A percentile compares a stretch with the other conserved stretches of the same genome.
Evolutionary conservation across 108 stramenopile species (phyloP).

Genomic region (Craspedostauros australis): DNA sequence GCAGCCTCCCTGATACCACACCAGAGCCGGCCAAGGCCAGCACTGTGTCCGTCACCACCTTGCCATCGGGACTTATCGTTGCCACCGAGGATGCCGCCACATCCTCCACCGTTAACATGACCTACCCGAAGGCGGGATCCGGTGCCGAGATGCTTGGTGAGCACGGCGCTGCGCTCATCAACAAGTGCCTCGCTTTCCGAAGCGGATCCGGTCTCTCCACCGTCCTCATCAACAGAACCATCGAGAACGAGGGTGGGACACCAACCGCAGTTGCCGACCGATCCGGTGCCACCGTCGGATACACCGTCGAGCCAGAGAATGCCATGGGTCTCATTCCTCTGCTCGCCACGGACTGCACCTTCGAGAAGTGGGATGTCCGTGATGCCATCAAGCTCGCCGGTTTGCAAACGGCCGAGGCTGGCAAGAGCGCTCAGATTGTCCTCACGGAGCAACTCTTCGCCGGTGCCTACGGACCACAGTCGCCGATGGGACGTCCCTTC

Average conservation of each 20-base stretch:
- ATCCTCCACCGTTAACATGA: constrained; percentile 74
- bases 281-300: constrained; percentile 67
- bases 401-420: constrained; percentile 51
- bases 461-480: constrained; percentile 79
- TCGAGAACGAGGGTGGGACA: constrained; percentile 72
- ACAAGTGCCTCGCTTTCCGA: constrained; percentile 77
- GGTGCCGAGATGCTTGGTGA: constrained; percentile 55
- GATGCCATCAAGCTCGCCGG: constrained; percentile 59
- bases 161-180: constrained; percentile 73
- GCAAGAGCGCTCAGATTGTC: constrained; percentile 64
- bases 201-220: constrained; percentile 71
- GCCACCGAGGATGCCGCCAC: constrained; percentile 71
- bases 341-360: constrained; percentile 56
- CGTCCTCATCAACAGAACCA: constrained; percentile 55
- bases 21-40: constrained; percentile 59
- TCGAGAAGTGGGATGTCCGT: constrained; percentile 88
- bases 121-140: constrained; percentile 81
- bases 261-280: constrained; percentile 64
- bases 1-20: constrained; percentile 56
- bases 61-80: constrained; percentile 68
- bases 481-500: constrained; percentile 69
- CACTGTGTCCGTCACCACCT: constrained; percentile 58
- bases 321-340: constrained; percentile 60
- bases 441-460: constrained; percentile 78
- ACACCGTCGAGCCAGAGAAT: constrained; percentile 66